Base-by-base conservation (phyloP, 2,329 filamentous ascomycete species). In the Madurella fahalii region DNA sequence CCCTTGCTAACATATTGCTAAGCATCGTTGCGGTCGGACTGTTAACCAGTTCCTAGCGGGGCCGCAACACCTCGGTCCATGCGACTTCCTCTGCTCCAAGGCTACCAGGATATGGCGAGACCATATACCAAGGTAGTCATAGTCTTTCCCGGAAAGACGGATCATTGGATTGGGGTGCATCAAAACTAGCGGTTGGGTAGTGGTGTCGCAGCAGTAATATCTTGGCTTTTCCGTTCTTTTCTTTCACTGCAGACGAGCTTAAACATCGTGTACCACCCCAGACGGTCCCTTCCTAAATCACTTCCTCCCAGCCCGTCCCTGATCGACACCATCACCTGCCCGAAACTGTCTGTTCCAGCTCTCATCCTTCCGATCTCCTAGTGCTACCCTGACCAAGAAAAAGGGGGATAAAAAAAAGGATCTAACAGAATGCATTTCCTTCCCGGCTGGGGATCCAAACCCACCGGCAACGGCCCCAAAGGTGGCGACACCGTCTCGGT, bases 241-340 rank as follows among this genome's bases (percentile, higher is more conserved):
- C 39, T 34, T 32, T 8, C 20, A 8, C 9, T 45, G 39, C 30
- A 45, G n/a, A n/a, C n/a, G n/a, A 52, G 30, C 20, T 52, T 52
- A 56, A 56, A 51, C 53, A 44, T 43, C 32, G 39, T 30, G 15
- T 25, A 25, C 12, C n/a, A 25, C 46, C 51, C 52, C 39, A 37
- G n/a, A 12, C 2, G 32, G 20, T 15, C 40, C 46, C 47, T 34
- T 39, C 31, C n/a, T n/a, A n/a, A n/a, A n/a, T 41, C 40, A 12
- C 16, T 34, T 34, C 39, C 9, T 17, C 25, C 25, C 25, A 7
- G 25, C 4, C 25, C 25, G 53, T 56, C 16, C 53, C 53, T 56
- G 48, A 52, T 56, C 53, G 53, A 9, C 53, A 30, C 25, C 7
- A 9, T 40, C 37, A 1, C 37, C n/a, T 25, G 4, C 8, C 5